Conservation (phyloP, 352 stramenopile genomes). For the Thraustochytrium sp. region DNA sequence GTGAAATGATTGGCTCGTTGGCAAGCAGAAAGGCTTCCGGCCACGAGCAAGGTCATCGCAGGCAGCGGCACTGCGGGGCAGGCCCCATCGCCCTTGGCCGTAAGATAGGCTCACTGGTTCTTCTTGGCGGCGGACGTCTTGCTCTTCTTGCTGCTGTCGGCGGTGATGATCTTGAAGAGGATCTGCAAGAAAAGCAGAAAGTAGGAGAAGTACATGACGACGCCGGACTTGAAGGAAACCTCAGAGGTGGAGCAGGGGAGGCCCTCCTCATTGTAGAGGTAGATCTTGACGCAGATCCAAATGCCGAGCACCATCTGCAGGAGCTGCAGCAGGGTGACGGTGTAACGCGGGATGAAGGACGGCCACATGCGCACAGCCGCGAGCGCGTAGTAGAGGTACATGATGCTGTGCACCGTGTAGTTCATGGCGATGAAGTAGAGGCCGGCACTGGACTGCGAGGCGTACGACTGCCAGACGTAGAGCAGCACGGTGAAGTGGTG, state of each 20-base stretch:
- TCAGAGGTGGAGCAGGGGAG: constrained; percentile 61
- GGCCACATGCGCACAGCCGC: constrained; percentile 67
- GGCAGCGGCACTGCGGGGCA: too few relatives aligned
- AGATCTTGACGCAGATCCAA: constrained; percentile 48
- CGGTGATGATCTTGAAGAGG: constrained; percentile 11
- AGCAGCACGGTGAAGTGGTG: constrained; percentile 95
- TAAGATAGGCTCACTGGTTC: constrained; percentile 23
- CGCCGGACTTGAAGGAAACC: constrained; percentile 66
- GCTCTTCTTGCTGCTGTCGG: not conserved
- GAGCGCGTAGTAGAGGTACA: constrained; percentile 92
- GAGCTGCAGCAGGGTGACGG: constrained; percentile 81
- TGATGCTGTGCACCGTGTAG: constrained; percentile 92
- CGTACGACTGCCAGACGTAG: constrained; percentile 95
- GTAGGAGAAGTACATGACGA: constrained; percentile 89
- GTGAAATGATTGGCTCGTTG: too few relatives aligned
- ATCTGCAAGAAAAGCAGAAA: constrained; percentile 74
- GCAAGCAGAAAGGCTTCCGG: too few relatives aligned
- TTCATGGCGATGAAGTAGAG: constrained; percentile 97
- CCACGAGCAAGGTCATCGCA: too few relatives aligned
- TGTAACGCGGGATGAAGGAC: constrained; percentile 58
- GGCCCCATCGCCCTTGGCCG: too few relatives aligned
- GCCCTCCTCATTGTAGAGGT: constrained; percentile 12
- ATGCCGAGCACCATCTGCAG: constrained; percentile 69
- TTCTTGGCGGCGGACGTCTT: constrained; percentile 1
- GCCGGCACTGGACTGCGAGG: constrained; percentile 75